Base-by-base conservation (phyloP, 2,329 filamentous ascomycete genomes). In the Byssochlamys sp. region DNA sequence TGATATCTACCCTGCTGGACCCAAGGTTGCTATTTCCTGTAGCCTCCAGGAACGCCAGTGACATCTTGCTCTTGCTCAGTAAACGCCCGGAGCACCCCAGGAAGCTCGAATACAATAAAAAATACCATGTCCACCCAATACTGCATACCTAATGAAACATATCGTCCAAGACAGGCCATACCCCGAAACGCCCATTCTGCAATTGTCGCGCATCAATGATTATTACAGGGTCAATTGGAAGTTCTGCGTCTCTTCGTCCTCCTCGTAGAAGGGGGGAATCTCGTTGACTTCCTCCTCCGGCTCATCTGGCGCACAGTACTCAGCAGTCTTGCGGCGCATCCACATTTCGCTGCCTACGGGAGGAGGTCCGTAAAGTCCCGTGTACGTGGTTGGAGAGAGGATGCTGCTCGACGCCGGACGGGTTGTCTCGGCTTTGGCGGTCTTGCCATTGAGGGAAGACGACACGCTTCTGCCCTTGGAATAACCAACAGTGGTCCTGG, bases 401-500 rank as follows among this genome's bases (percentile, higher is more conserved):
- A 69, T 67, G 9, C 63, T 63, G 48, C 68, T 67, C 10, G 66
- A 57, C 4, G 60, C 61, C 14, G 65, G 56, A 55, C 59, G 58
- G 55, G 67, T 63, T 24, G 33, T 55, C 11, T 68, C 63, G 14
- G 62, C 50, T 24, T 64, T 60, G 5, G 63, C 55, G 29, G 61
- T 49, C 31, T 67, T 66, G 50, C 69, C 67, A 28, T 67, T 62
- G 25, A 71, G 61, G 28, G 64, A 65, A 33, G 66, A 66, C 12
- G 70, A 70, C 53, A 72, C 64, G 19, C 65, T 68, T 33, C 89
- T 83, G 33, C 91, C 91, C 70, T 88, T 90, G 57, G 83, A 89
- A 69, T 95, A 96, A 14, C 91, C 91, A 49, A 96, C 81, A 0
- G 91, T 96, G 57, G 84, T 91, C 61, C 86, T 84, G 1, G 91